Conservation (phyloP, 805 yeast genomes). For the Henningerozyma blattae region DNA sequence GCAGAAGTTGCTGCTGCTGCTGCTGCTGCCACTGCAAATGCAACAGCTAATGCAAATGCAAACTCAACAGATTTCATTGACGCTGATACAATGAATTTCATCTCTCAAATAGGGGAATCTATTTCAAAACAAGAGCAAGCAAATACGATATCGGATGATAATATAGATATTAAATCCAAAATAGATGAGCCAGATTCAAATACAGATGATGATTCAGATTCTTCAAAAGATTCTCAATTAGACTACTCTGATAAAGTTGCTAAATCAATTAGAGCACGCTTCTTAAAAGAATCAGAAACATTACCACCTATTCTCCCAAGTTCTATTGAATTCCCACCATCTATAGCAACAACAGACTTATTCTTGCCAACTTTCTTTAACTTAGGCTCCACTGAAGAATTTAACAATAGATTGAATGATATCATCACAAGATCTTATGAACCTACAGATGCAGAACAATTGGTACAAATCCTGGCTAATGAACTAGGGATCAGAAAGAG, state of each 20-base stretch:
- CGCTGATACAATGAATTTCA: conserved; percentile 26
- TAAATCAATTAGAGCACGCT: conserved; percentile 23
- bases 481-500: conserved; percentile 32
- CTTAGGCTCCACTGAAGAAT: conserved; percentile 17
- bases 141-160: too few relatives aligned
- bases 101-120: conserved; percentile 20
- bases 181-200: not conserved
- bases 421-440: conserved; percentile 30
- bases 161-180: conserved; percentile 4
- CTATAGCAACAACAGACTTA: conserved; percentile 19
- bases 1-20: conserved; percentile 19
- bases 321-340: conserved; percentile 24
- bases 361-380: conserved; percentile 24
- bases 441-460: conserved; percentile 31
- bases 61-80: conserved; percentile 27
- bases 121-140: conserved; percentile 16
- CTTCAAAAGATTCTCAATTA: conserved; percentile 8
- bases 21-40: conserved; percentile 12
- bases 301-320: conserved; percentile 20
- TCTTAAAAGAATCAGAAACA: conserved; percentile 17
- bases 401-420: conserved; percentile 27
- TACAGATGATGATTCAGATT: not conserved
- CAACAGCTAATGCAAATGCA: conserved; percentile 19
- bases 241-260: conserved; percentile 26
- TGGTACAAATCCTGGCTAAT: conserved; percentile 28